Conservation (phyloP, 805 yeast genomes). For the Wickerhamia fluorescens region DNA sequence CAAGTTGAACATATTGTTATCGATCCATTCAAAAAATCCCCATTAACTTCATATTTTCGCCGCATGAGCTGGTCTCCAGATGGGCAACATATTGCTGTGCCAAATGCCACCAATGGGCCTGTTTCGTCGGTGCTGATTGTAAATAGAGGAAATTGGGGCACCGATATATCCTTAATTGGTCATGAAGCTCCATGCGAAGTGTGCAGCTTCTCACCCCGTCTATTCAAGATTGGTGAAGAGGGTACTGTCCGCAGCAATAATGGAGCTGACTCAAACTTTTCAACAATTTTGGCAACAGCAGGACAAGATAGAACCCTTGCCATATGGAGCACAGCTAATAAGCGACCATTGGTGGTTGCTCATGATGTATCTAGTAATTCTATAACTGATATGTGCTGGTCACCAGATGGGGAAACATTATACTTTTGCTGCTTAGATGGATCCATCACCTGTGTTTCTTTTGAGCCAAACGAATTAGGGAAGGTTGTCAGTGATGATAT, state of each 20-base stretch:
- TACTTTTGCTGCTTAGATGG: slow-evolving; percentile 83
- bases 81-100: slow-evolving; percentile 80
- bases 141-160: slow-evolving; percentile 74
- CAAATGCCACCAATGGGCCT: slow-evolving; percentile 81
- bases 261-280: slow-evolving; percentile 26
- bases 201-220: slow-evolving; percentile 63
- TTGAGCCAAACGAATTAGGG: slow-evolving; percentile 62
- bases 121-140: slow-evolving; percentile 67
- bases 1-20: slow-evolving; percentile 77
- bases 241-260: slow-evolving; percentile 5
- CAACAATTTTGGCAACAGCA: slow-evolving; percentile 86
- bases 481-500: slow-evolving; percentile 53
- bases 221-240: slow-evolving; percentile 39
- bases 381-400: slow-evolving; percentile 87
- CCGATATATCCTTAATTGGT: slow-evolving; percentile 65
- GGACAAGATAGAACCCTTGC: slow-evolving; percentile 91
- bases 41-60: slow-evolving; percentile 85
- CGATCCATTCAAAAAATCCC: slow-evolving; percentile 83
- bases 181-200: slow-evolving; percentile 86
- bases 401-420: slow-evolving; percentile 69
- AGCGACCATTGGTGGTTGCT: slow-evolving; percentile 76
- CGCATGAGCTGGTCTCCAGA: slow-evolving; percentile 88
- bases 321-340: slow-evolving; percentile 74
- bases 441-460: slow-evolving; percentile 57
- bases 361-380: slow-evolving; percentile 69